phyloP scores from a whole-genome alignment of 352 stramenopile species.

The Phytophthora meadii region DNA sequence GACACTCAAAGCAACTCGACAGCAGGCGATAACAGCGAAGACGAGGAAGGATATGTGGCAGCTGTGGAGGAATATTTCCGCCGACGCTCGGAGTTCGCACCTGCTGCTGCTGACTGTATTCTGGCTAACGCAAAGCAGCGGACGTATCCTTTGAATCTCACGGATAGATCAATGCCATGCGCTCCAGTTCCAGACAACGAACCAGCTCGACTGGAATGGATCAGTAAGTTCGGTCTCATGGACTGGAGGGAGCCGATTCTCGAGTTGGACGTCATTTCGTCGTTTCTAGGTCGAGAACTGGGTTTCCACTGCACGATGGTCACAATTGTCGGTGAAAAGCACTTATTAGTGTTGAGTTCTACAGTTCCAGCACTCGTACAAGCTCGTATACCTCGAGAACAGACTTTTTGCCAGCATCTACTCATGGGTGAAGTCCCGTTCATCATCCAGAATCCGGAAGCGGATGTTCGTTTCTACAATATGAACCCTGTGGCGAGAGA shows the following conservation, averaged over 20 bases:
- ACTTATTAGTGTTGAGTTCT: slow-evolving; percentile 47
- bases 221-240: slow-evolving; percentile 42
- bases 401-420: slow-evolving; percentile 55
- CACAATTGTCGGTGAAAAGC: slow-evolving; percentile 53
- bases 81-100: slow-evolving; percentile 14
- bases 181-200: slow-evolving; percentile 49
- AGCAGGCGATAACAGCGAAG: not conserved
- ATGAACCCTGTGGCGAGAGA: slow-evolving; percentile 30
- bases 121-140: slow-evolving; percentile 43
- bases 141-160: slow-evolving; percentile 38
- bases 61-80: slow-evolving; percentile 34
- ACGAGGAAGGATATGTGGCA: slow-evolving; percentile 31
- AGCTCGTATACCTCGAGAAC: slow-evolving; percentile 40
- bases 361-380: slow-evolving; percentile 38
- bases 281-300: slow-evolving; percentile 49
- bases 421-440: slow-evolving; percentile 58
- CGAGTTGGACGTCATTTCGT: slow-evolving; percentile 59
- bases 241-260: slow-evolving; percentile 36
- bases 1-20: not conserved
- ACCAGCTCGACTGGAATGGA: slow-evolving; percentile 34
- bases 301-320: slow-evolving; percentile 52
- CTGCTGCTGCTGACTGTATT: slow-evolving; percentile 27
- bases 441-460: slow-evolving; percentile 17
- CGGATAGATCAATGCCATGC: slow-evolving; percentile 16
- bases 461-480: slow-evolving; percentile 57